Evolutionary conservation across 2,329 filamentous ascomycete genomes (phyloP), one percentile per base, ranked within the genome.

Genomic region (Neospermospora avenae): DNA sequence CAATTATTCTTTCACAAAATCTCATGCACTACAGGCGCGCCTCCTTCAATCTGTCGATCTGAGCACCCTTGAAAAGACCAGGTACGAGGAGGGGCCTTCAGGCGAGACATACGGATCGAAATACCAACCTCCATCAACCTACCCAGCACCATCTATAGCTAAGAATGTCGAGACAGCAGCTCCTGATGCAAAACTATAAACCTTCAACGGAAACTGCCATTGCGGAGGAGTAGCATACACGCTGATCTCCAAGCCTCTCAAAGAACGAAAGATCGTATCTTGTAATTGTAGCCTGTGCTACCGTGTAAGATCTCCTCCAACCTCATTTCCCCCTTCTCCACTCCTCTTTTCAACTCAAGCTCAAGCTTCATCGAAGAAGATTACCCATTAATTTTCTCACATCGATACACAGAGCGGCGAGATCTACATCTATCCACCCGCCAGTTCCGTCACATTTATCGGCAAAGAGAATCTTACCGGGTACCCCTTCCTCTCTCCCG

Each of bases 221-320:
- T 72, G 69, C 55, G 66, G 65, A 24, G 62, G 60, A 25, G 59
- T 70, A 14, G 59, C 58, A 7, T 71, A 64, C 53, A 62, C 58
- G 10, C 54, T 69, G 18, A 28, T 48, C 4, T 57, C 65, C 4
- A 63, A 65, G n/a, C 46, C 62, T 4, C 57, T 69, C 16, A 44
- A 22, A n/a, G 48, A 63, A 18, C 34, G 61, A 25, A 57, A 63
- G 39, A 55, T 66, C 10, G 63, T 66, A 10, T 39, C 45, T 14
- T 71, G 69, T 42, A 68, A 69, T 46, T 71, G 69, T 57, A 68
- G 65, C 51, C 54, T 67, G 35, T 71, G 69, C 59, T 63, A 64
- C 20, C 57, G 65, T 10, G 66, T 67, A 61, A 10, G 63, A 58
- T 11, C 53, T n/a, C n/a, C n/a, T n/a, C n/a, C n/a, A n/a, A n/a